Base-by-base conservation (phyloP, 1,284 basidiomycete species). In the Ustilago hordei region DNA sequence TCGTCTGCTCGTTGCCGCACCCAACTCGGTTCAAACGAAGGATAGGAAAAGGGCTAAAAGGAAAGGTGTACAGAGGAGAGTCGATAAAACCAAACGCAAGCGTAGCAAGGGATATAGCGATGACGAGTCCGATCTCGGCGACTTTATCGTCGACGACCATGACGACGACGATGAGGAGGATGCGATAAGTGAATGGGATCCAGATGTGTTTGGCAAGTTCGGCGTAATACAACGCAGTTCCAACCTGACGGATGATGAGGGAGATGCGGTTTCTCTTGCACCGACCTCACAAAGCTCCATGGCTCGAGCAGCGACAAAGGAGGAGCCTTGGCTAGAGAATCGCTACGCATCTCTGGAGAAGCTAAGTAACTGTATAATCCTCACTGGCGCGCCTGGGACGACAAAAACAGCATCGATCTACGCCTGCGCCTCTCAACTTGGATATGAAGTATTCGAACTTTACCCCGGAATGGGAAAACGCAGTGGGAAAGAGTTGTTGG, bases 401-500 rank as follows among this genome's bases (percentile, higher is more conserved):
- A 80, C 83, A 38, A 86, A 86, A 65, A 84, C 84, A 1, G 82
- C 84, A 0, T 75, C 79, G 15, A 81, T 85, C 32, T 82, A 84
- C 57, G 85, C 85, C 3, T 84, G 82, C 60, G 85, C 85, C 31
- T 28, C 71, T 6, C 75, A 98, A 86, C 89, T 99, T 23, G 94
- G 93, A 5, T 99, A 93, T 92, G 93, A 97, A 59, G 91, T 99
- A 12, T 98, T 99, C 83, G 97, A 99, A 86, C 93, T 99, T 9
- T 94, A 95, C 87, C 93, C 97, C n/a, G 97, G 97, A 4, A 92
- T 95, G 67, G 83, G 83, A 8, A 92, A 90, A 82, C 90, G 97
- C 28, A 93, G 91, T 52, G 93, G 93, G 2, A 89, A 91, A 39
- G 93, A 91, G 73, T 87, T 99, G 65, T 90, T 93, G 61, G 89